Conservation (phyloP, 371 early-diverging fungal genomes). For the Mucor ambiguus region DNA sequence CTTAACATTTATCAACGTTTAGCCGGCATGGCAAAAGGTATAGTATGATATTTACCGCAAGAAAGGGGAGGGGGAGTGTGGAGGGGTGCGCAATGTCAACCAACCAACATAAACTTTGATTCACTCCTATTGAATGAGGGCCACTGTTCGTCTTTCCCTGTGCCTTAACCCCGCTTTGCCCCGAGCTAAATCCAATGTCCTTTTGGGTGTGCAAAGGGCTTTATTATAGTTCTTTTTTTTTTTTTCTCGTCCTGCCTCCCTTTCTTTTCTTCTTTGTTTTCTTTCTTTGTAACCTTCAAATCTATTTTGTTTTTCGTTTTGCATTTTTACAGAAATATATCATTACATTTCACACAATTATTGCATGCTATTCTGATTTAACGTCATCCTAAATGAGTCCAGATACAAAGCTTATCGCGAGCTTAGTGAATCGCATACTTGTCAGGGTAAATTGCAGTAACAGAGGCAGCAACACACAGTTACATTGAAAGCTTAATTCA, state of each 20-base stretch:
- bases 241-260: not conserved
- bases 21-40: not conserved
- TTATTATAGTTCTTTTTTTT: conserved; percentile 1
- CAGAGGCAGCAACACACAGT: not conserved
- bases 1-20: not conserved
- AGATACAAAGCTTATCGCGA: conserved; percentile 47
- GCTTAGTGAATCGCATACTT: conserved; percentile 44
- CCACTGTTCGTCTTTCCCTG: not conserved
- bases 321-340: not conserved
- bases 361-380: conserved; percentile 2
- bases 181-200: not conserved
- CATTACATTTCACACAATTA: not conserved
- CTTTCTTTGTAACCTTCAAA: conserved; percentile 7
- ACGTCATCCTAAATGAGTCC: conserved; percentile 33
- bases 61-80: not conserved
- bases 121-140: conserved; percentile 3
- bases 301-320: not conserved
- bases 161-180: conserved; percentile 6
- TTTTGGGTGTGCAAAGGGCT: conserved; percentile 3
- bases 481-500: conserved; percentile 3
- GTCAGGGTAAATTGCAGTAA: conserved; percentile 28
- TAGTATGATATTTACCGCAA: not conserved
- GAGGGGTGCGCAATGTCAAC: conserved; percentile 2
- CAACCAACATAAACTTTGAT: not conserved
- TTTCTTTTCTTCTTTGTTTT: not conserved